phyloP scores from a whole-genome alignment of 495 filamentous ascomycete species.

The Entonaema liquescens region DNA sequence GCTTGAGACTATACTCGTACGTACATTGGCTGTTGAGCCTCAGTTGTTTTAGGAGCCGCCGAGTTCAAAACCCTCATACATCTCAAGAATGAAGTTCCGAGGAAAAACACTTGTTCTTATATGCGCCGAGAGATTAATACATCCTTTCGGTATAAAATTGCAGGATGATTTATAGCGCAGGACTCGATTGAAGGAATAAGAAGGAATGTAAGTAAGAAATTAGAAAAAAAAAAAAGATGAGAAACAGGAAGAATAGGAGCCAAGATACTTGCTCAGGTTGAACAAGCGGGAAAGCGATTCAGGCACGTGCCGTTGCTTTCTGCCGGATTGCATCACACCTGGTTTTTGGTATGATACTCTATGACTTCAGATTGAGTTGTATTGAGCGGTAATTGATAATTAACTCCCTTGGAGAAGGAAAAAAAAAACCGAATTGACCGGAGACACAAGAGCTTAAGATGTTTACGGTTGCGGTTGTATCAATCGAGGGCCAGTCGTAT shows the following conservation, averaged over 20 bases:
- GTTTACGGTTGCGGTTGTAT: conserved; percentile 1
- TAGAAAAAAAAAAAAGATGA: neutral
- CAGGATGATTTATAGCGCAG: neutral
- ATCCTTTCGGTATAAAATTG: conserved; percentile 23
- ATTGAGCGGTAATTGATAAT: conserved; percentile 9
- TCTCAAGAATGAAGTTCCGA: conserved; percentile 3
- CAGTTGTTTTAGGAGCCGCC: conserved; percentile 18
- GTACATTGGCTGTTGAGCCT: conserved; percentile 32
- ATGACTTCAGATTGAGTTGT: conserved; percentile 19
- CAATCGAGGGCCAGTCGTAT: neutral
- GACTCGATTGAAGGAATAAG: conserved; percentile 4
- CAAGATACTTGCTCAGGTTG: neutral
- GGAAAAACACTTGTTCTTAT: conserved; percentile 13
- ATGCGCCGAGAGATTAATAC: neutral
- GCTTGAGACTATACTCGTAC: conserved; percentile 5
- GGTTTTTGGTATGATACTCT: conserved; percentile 18
- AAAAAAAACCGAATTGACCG: no score
- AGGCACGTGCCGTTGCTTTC: conserved; percentile 11
- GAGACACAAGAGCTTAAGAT: neutral
- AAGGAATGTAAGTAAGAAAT: neutral
- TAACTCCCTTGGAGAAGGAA: no score
- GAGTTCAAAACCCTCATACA: neutral
- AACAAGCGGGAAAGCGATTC: conserved; percentile 4
- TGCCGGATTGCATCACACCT: conserved; percentile 25
- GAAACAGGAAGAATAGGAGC: neutral